These are phyloP conservation scores for Leccinum fallax DNA, from an alignment of 1,284 basidiomycete genomes.

Conservation along the genomic window DNA sequence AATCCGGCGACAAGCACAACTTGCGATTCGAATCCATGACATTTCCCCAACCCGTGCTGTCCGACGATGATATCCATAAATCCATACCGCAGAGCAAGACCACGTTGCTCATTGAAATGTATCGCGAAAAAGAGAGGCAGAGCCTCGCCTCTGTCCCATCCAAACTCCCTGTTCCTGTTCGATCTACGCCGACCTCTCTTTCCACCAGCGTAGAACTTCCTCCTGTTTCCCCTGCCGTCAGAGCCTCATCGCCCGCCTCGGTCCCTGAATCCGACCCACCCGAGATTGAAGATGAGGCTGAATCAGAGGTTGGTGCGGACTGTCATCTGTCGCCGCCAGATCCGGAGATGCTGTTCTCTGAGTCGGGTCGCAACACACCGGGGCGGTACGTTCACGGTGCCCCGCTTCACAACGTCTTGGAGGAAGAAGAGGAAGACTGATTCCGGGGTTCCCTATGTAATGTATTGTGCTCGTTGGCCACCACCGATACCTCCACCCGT, in stretches of 20 bases:
- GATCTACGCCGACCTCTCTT: constrained; percentile 15
- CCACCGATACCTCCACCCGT: constrained; percentile 31
- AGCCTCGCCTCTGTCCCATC: constrained; percentile 30
- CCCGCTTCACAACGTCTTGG: constrained; percentile 82
- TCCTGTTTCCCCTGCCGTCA: neutral
- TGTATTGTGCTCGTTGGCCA: constrained; percentile 24
- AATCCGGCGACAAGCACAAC: constrained; percentile 36
- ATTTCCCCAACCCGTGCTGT: constrained; percentile 26
- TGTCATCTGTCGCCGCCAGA: constrained; percentile 32
- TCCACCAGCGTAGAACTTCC: constrained; percentile 13
- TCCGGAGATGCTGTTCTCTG: constrained; percentile 39
- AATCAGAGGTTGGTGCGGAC: constrained; percentile 18
- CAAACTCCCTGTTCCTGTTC: constrained; percentile 38
- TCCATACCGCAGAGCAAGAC: constrained; percentile 55
- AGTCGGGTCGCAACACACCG: constrained; percentile 62
- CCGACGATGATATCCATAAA: constrained; percentile 29
- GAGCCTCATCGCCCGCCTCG: constrained; percentile 20
- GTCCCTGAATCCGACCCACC: constrained; percentile 19
- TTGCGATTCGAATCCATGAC: constrained; percentile 34
- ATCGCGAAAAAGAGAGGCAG: constrained; percentile 66
- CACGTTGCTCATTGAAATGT: constrained; percentile 79
- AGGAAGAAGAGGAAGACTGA: constrained; percentile 72
- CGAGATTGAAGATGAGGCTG: constrained; percentile 21
- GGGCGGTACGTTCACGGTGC: constrained; percentile 83
- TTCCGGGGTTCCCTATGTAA: constrained; percentile 19